These are phyloP conservation scores for Gaeumannomyces sp. DNA, from an alignment of 2,329 filamentous ascomycete genomes.

Conservation along the genomic window DNA sequence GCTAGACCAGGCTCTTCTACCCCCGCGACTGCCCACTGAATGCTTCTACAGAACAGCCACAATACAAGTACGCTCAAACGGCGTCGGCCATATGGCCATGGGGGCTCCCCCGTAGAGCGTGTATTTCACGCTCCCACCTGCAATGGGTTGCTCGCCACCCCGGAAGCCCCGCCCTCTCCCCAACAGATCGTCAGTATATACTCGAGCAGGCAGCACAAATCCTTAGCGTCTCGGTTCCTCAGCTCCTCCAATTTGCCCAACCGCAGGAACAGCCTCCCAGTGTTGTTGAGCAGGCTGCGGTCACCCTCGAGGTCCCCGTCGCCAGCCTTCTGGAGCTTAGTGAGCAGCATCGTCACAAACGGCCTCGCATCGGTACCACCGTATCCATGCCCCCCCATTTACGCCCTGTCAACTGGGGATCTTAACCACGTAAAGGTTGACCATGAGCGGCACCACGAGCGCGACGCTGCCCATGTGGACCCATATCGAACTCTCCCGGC, in stretches of 20 bases:
- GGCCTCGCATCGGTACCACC: conserved; percentile 19
- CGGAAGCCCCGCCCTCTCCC: conserved; percentile 21
- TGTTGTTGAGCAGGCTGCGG: conserved; percentile 29
- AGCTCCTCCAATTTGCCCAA: conserved; percentile 16
- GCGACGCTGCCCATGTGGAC: too few species aligned
- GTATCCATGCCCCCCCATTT: conserved; percentile 7
- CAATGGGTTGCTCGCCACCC: conserved; percentile 13
- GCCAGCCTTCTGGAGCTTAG: conserved; percentile 23
- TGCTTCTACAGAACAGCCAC: not conserved
- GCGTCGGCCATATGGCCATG: conserved; percentile 35
- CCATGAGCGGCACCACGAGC: too few species aligned
- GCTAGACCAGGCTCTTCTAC: too few species aligned
- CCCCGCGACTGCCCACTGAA: too few species aligned
- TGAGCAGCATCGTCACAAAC: conserved; percentile 20
- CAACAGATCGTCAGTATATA: conserved; percentile 19
- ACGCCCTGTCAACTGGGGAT: not conserved
- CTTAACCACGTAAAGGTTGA: conserved; percentile 17
- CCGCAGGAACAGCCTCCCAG: conserved; percentile 17
- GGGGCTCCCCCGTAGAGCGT: conserved; percentile 30
- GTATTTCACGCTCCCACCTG: conserved; percentile 25
- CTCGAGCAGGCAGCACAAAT: conserved; percentile 19
- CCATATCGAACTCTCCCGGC: too few species aligned
- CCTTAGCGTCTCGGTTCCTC: conserved; percentile 16
- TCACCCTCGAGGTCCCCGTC: conserved; percentile 25
- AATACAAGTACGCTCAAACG: conserved; percentile 33